Evolutionary conservation across 495 filamentous ascomycete species (phyloP).

Genomic region (Lasiosphaeria hispida): DNA sequence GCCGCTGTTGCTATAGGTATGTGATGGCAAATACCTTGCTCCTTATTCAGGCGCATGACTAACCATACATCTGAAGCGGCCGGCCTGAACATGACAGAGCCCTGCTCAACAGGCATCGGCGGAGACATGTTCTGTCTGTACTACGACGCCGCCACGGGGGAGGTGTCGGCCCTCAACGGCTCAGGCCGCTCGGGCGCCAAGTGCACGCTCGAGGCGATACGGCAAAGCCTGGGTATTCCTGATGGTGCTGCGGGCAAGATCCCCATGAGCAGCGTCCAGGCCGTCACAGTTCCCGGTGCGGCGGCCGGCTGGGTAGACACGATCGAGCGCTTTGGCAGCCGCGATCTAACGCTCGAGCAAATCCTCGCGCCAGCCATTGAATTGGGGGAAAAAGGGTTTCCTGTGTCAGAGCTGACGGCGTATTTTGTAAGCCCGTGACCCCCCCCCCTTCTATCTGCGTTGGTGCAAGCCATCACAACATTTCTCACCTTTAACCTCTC

Average conservation of each 20-base stretch:
- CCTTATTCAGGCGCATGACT: background rate
- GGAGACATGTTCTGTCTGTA: constrained; percentile 98
- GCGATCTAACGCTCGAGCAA: constrained; percentile 73
- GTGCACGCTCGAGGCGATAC: constrained; percentile 65
- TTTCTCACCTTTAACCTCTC: background rate
- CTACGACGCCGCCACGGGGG: constrained; percentile 79
- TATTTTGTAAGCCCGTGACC: constrained; percentile 56
- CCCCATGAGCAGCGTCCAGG: constrained; percentile 72
- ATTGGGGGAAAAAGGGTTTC: constrained; percentile 84
- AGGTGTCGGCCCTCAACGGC: constrained; percentile 83
- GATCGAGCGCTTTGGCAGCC: constrained; percentile 88
- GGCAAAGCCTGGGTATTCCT: constrained; percentile 64
- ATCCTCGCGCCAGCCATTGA: constrained; percentile 82
- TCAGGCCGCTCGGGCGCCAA: constrained; percentile 77
- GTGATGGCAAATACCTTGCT: background rate
- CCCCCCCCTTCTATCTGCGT: background rate
- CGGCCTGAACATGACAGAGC: constrained; percentile 89
- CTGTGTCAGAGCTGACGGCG: constrained; percentile 77
- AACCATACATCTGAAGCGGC: constrained; percentile 53
- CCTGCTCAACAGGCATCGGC: constrained; percentile 90
- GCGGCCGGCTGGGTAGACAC: constrained; percentile 93
- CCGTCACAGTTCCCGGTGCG: constrained; percentile 84
- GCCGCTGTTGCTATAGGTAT: constrained; percentile 73
- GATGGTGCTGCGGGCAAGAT: constrained; percentile 62
- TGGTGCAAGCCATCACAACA: background rate